phyloP scores from a whole-genome alignment of 345 rosid genomes.

The Angophora floribunda region DNA sequence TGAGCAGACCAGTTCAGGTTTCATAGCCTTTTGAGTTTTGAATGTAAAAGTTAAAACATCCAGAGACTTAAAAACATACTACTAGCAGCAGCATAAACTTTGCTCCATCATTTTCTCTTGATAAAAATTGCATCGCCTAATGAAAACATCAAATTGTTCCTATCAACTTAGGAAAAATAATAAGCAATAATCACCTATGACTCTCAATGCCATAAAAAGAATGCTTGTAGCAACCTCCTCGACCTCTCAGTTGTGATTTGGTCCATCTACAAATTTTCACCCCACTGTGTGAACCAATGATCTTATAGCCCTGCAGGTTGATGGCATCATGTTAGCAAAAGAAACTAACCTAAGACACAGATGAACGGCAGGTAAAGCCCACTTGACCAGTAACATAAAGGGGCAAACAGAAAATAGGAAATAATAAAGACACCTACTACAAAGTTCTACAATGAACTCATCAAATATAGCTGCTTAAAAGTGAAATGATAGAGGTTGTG shows the following conservation, averaged over 20 bases:
- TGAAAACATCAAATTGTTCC: neutral
- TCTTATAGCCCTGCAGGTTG: slow-evolving; percentile 82
- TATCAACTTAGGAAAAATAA: neutral
- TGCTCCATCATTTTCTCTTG: neutral
- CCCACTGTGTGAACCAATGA: slow-evolving; percentile 96
- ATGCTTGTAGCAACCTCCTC: slow-evolving; percentile 99
- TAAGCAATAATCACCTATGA: slow-evolving; percentile 54
- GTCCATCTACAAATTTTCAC: slow-evolving; percentile 99
- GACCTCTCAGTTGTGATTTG: slow-evolving; percentile 96
- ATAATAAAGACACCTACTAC: neutral
- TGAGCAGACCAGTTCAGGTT: neutral
- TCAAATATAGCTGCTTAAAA: neutral
- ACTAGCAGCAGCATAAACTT: neutral
- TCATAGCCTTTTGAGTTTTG: neutral
- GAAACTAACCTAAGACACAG: neutral
- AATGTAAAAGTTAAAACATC: neutral
- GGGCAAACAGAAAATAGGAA: neutral
- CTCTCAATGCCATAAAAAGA: slow-evolving; percentile 98
- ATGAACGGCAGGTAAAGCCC: neutral
- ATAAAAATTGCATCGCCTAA: neutral
- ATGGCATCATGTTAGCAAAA: neutral
- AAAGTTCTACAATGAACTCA: neutral
- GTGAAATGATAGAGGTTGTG: neutral
- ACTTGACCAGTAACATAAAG: neutral
- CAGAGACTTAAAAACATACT: neutral